Conservation (phyloP, 495 filamentous ascomycete species). For the Penicillium odoratum region DNA sequence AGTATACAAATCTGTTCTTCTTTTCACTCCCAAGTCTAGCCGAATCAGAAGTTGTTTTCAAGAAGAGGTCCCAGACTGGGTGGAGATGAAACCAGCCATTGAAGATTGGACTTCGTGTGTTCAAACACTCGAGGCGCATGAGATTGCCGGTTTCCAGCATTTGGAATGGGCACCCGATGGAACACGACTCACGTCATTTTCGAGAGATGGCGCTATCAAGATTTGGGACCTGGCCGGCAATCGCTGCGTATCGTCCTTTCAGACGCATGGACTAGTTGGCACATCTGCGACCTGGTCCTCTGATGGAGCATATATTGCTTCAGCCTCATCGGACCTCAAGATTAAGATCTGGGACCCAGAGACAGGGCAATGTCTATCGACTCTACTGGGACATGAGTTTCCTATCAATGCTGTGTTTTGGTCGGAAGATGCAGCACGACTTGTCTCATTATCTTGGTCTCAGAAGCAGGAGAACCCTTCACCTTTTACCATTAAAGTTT, state of each 20-base stretch:
- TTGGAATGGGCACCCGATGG: neutral
- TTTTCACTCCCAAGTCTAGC: neutral
- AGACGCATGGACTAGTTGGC: neutral
- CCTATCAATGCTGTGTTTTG: neutral
- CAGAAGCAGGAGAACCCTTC: neutral
- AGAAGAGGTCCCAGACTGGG: neutral
- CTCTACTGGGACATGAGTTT: neutral
- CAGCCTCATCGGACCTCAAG: neutral
- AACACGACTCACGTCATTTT: neutral
- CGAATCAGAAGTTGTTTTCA: neutral
- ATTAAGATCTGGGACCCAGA: neutral
- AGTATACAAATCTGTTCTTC: neutral
- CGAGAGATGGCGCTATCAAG: neutral
- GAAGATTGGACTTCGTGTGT: neutral
- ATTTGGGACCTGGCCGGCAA: neutral
- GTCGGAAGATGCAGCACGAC: neutral
- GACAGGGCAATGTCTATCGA: neutral
- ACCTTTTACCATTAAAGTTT: neutral
- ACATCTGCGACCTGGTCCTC: neutral
- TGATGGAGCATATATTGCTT: neutral
- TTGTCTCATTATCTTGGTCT: neutral
- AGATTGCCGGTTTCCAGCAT: neutral
- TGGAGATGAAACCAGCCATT: neutral
- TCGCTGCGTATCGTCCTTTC: neutral
- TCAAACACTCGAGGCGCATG: neutral